These are phyloP conservation scores for Chytridiales sp. DNA, from an alignment of 371 early-diverging fungal genomes.

Conservation along the genomic window DNA sequence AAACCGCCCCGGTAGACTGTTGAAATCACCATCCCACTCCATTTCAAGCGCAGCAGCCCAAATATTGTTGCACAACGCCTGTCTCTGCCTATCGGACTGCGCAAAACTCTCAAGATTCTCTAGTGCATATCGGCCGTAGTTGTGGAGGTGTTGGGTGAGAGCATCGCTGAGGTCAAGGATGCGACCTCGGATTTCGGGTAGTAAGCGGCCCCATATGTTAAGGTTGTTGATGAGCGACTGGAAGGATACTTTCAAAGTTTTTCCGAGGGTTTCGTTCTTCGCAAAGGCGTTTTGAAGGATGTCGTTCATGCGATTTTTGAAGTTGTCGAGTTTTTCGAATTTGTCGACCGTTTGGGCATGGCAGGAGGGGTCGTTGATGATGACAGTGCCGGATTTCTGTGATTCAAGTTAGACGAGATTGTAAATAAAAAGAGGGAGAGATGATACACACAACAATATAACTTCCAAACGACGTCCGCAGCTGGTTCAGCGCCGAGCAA, in stretches of 20 bases:
- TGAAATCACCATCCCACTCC: too few species aligned
- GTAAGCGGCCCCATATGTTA: too few species aligned
- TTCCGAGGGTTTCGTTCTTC: slow-evolving; percentile 55
- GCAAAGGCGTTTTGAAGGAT: slow-evolving; percentile 64
- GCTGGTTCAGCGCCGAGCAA: slow-evolving; percentile 37
- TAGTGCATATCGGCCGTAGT: too few species aligned
- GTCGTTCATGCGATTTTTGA: slow-evolving; percentile 67
- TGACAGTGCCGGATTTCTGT: slow-evolving; percentile 62
- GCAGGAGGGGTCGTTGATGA: slow-evolving; percentile 54
- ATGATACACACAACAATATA: slow-evolving; percentile 44
- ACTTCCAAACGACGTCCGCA: slow-evolving; percentile 29
- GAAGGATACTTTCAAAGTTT: slow-evolving; percentile 82
- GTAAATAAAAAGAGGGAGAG: slow-evolving; percentile 4
- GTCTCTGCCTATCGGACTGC: too few species aligned
- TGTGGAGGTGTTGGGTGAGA: too few species aligned
- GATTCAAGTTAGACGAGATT: slow-evolving; percentile 17
- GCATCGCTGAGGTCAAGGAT: too few species aligned
- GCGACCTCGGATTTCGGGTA: too few species aligned
- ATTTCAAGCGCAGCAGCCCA: too few species aligned
- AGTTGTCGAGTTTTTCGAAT: slow-evolving; percentile 64
- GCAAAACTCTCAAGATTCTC: too few species aligned
- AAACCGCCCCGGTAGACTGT: too few species aligned
- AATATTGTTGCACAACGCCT: too few species aligned
- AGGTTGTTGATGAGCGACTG: slow-evolving; percentile 84
- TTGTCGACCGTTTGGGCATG: slow-evolving; percentile 65